Percentiles rank a stretch among this genome's conserved stretches.
phyloP scores from a whole-genome alignment of 2,329 filamentous ascomycete species.

The Trichoderma polysporum region DNA sequence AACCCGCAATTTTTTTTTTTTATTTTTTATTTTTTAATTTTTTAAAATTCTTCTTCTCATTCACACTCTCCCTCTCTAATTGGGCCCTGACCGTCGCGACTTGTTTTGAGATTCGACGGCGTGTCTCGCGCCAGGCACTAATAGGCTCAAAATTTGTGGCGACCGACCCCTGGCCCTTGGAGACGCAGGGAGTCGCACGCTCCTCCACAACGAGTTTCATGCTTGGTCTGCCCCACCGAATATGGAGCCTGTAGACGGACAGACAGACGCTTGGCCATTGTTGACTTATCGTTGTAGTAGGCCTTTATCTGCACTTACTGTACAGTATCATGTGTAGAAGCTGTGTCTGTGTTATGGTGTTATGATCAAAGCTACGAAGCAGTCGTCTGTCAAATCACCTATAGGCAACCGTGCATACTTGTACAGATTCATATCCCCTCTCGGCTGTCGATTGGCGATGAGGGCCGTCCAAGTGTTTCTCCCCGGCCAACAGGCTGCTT shows the following conservation, averaged over 20 bases:
- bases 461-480: background rate
- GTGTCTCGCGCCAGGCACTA: conserved; percentile 16
- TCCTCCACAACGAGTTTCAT: conserved; percentile 22
- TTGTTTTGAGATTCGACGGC: conserved; percentile 20
- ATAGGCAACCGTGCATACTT: background rate
- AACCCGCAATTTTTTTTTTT: background rate
- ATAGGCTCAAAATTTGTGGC: conserved; percentile 8
- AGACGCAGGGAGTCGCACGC: conserved; percentile 13
- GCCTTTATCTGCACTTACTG: too few species aligned
- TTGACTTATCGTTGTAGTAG: too few species aligned
- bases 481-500: background rate
- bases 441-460: too few species aligned
- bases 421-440: background rate
- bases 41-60: too few species aligned
- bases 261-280: background rate
- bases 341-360: background rate
- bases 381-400: background rate
- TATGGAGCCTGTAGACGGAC: conserved; percentile 2
- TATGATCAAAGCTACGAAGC: background rate
- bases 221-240: conserved; percentile 8
- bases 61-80: background rate
- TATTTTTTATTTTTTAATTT: background rate
- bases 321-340: too few species aligned
- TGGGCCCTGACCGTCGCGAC: conserved; percentile 1
- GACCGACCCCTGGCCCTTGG: background rate